Evolutionary conservation across 768 basidiomycete species (phyloP).

Genomic region (Dioszegia hungarica): DNA sequence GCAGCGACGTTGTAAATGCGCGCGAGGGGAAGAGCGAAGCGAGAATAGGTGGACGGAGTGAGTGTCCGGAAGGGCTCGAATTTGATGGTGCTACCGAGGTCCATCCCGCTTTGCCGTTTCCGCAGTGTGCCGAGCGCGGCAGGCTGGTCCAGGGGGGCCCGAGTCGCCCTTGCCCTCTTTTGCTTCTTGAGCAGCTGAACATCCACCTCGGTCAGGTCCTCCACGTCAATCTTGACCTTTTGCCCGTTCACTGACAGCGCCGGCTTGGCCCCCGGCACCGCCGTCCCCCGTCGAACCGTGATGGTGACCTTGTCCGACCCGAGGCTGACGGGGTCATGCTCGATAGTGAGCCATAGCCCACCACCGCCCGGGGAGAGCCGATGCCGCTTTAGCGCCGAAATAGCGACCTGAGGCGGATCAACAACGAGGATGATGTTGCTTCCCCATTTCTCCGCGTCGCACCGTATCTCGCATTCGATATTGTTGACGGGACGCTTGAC

Average conservation of each 20-base stretch:
- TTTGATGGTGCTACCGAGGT: conserved; percentile 16
- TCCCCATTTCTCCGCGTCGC: conserved; percentile 85
- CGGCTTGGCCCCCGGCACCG: conserved; percentile 56
- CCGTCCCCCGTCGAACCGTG: conserved; percentile 68
- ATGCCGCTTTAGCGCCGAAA: conserved; percentile 80
- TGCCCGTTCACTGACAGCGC: conserved; percentile 84
- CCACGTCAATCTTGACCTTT: conserved; percentile 75
- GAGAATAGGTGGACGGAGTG: conserved; percentile 21
- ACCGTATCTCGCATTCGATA: conserved; percentile 84
- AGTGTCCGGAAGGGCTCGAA: conserved; percentile 49
- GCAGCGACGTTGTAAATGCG: conserved; percentile 39
- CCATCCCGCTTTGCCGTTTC: conserved; percentile 30
- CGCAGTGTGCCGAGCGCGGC: conserved; percentile 38
- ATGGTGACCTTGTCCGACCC: conserved; percentile 70
- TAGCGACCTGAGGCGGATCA: conserved; percentile 81
- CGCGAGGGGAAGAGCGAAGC: conserved; percentile 32
- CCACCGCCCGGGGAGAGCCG: conserved; percentile 79
- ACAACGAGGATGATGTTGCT: conserved; percentile 55
- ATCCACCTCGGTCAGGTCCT: conserved; percentile 80
- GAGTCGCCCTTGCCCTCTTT: conserved; percentile 77
- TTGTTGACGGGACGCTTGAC: conserved; percentile 37
- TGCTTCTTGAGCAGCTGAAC: conserved; percentile 73
- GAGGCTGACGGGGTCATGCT: conserved; percentile 72
- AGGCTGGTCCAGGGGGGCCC: conserved; percentile 90
- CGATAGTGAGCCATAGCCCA: conserved; percentile 88